A percentile compares a stretch with the other conserved stretches of the same genome.
Evolutionary conservation across 2,329 filamentous ascomycete genomes (phyloP).

Genomic region (Metarhizium guizhouense): DNA sequence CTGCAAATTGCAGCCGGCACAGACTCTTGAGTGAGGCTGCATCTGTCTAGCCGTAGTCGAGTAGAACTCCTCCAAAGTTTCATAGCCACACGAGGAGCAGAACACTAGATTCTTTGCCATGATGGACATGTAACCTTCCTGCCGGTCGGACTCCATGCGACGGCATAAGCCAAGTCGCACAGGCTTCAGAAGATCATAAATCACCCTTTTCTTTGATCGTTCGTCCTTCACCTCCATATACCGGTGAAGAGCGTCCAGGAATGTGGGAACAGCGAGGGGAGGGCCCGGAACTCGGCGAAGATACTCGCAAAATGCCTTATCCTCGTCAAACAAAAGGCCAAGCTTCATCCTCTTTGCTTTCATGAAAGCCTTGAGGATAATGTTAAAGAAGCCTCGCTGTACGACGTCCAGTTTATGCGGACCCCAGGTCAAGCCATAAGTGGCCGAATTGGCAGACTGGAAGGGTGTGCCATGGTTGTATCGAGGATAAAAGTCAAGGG

Average conservation of each 20-base stretch:
- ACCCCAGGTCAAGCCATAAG: slow-evolving; percentile 23
- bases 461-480: slow-evolving; percentile 21
- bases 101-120: slow-evolving; percentile 18
- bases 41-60: not conserved
- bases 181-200: slow-evolving; percentile 25
- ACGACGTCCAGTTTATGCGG: slow-evolving; percentile 13
- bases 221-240: slow-evolving; percentile 4
- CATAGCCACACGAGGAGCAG: slow-evolving; percentile 26
- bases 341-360: slow-evolving; percentile 22
- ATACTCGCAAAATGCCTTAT: slow-evolving; percentile 20
- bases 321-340: slow-evolving; percentile 19
- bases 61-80: slow-evolving; percentile 23
- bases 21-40: slow-evolving; percentile 13
- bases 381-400: slow-evolving; percentile 24
- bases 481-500: slow-evolving; percentile 25
- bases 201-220: slow-evolving; percentile 9
- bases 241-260: slow-evolving; percentile 25
- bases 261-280: slow-evolving; percentile 18
- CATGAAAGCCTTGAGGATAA: slow-evolving; percentile 25
- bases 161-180: slow-evolving; percentile 18
- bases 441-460: slow-evolving; percentile 1
- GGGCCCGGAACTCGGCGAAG: slow-evolving; percentile 19
- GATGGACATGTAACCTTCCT: slow-evolving; percentile 13
- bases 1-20: slow-evolving; percentile 22
- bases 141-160: slow-evolving; percentile 12